Conservation (phyloP, 2,329 filamentous ascomycete genomes). For the Aspergillus sclerotialis region DNA sequence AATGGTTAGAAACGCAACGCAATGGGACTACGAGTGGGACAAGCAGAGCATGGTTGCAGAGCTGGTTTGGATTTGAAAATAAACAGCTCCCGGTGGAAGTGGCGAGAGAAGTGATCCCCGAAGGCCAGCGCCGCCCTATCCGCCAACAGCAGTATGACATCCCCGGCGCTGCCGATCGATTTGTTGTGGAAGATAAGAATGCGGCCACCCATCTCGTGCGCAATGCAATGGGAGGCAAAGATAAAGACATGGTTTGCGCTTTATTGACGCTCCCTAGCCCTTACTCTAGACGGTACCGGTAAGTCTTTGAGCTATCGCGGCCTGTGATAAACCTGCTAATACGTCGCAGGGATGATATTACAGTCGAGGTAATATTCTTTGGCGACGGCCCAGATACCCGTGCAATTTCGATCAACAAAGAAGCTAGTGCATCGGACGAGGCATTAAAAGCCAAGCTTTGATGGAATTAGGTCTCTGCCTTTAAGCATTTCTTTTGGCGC, state of each 20-base stretch:
- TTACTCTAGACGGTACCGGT: constrained; percentile 87
- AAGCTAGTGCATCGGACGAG: constrained; percentile 63
- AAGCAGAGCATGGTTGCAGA: constrained; percentile 58
- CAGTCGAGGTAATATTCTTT: constrained; percentile 98
- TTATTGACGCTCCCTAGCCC: constrained; percentile 85
- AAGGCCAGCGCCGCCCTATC: constrained; percentile 75
- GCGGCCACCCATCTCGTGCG: constrained; percentile 91
- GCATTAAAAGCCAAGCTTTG: constrained; percentile 44
- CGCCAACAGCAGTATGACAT: constrained; percentile 89
- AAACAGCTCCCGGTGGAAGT: constrained; percentile 70
- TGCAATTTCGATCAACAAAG: constrained; percentile 73
- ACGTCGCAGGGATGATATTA: constrained; percentile 73
- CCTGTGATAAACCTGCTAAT: constrained; percentile 8
- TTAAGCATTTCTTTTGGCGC: constrained; percentile 1
- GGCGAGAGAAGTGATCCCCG: constrained; percentile 38
- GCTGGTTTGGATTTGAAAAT: constrained; percentile 56
- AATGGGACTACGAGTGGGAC: constrained; percentile 31
- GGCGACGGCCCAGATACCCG: constrained; percentile 71
- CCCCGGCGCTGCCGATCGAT: constrained; percentile 61
- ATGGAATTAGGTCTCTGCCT: constrained; percentile 5
- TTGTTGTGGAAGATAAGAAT: constrained; percentile 91
- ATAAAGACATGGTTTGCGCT: constrained; percentile 88
- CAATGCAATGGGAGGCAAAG: constrained; percentile 88
- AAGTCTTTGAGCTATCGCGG: constrained; percentile 21
- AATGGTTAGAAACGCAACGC: constrained; percentile 82